phyloP scores from a whole-genome alignment of 2,329 filamentous ascomycete species.

The Arthrobotrys sphaeroides region DNA sequence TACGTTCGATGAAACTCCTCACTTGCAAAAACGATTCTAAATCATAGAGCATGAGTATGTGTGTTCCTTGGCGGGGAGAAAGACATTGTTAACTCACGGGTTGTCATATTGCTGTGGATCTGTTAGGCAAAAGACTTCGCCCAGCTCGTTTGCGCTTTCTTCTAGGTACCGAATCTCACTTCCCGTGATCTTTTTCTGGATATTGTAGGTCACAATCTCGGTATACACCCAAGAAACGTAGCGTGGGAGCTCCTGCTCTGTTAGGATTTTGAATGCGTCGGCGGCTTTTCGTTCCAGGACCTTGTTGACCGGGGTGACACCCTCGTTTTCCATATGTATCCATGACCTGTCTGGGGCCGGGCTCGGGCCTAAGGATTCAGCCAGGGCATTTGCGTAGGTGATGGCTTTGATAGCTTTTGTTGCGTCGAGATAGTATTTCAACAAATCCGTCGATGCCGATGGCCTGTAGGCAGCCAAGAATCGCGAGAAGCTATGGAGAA shows the following conservation, averaged over 20 bases:
- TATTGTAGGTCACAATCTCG: conserved; percentile 71
- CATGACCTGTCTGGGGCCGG: conserved; percentile 67
- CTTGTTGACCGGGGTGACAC: conserved; percentile 68
- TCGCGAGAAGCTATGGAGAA: conserved; percentile 73
- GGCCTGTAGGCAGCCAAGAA: conserved; percentile 72
- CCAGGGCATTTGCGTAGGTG: conserved; percentile 75
- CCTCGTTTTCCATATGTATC: conserved; percentile 65
- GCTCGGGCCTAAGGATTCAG: conserved; percentile 63
- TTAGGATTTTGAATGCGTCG: conserved; percentile 72
- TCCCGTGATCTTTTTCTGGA: conserved; percentile 74
- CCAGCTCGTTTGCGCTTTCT: conserved; percentile 71
- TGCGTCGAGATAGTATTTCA: conserved; percentile 77
- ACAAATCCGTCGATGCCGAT: conserved; percentile 69
- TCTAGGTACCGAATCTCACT: conserved; percentile 72
- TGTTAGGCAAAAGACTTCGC: conserved; percentile 79
- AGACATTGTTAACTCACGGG: conserved; percentile 59
- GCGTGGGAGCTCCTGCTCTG: conserved; percentile 74
- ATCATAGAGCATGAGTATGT: conserved; percentile 66
- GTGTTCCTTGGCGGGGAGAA: neutral
- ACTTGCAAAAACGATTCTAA: conserved; percentile 41
- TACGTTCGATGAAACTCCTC: conserved; percentile 36
- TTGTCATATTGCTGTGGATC: conserved; percentile 78
- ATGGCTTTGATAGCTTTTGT: conserved; percentile 77
- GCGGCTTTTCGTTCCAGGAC: conserved; percentile 71
- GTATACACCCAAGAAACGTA: conserved; percentile 76